Evolutionary conservation across 441 rosid species (phyloP).

Genomic region (Raphanus hybrid): DNA sequence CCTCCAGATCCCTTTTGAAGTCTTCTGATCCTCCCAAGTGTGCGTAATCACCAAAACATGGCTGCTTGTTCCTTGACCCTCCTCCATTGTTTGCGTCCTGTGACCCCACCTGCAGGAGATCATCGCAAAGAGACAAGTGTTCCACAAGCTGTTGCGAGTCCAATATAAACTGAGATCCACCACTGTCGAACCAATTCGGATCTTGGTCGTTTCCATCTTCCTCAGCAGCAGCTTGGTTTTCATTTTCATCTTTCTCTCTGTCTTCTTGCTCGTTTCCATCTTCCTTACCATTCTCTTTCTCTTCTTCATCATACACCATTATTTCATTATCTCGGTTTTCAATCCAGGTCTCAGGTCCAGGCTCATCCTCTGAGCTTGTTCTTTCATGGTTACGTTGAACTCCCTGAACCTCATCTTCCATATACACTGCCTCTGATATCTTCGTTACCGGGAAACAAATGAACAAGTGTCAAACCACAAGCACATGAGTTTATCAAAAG

Average conservation of each 20-base stretch:
- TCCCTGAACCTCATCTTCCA: slow-evolving; percentile 38
- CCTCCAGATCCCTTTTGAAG: slow-evolving; percentile 86
- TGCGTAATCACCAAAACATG: slow-evolving; percentile 75
- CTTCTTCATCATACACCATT: slow-evolving; percentile 41
- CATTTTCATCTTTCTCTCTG: slow-evolving; percentile 40
- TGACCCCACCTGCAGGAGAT: slow-evolving; percentile 64
- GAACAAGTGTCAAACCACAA: background rate
- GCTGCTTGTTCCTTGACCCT: slow-evolving; percentile 42
- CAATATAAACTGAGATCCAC: slow-evolving; percentile 71
- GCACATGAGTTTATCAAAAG: slow-evolving; percentile 9
- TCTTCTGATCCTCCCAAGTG: slow-evolving; percentile 64
- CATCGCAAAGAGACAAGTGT: slow-evolving; percentile 84
- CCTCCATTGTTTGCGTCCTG: slow-evolving; percentile 55
- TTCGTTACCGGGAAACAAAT: slow-evolving; percentile 7
- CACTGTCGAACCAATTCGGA: slow-evolving; percentile 82
- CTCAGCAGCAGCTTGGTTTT: slow-evolving; percentile 44
- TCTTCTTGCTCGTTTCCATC: slow-evolving; percentile 42
- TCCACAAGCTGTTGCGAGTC: slow-evolving; percentile 92
- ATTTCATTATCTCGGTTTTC: slow-evolving; percentile 44
- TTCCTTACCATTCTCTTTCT: slow-evolving; percentile 37
- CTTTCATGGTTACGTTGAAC: slow-evolving; percentile 26
- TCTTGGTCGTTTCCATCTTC: slow-evolving; percentile 41
- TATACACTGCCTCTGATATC: slow-evolving; percentile 26
- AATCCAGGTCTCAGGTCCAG: slow-evolving; percentile 24
- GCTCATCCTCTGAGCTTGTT: slow-evolving; percentile 40